Evolutionary conservation across 345 rosid genomes (phyloP), one percentile per base, ranked within the genome.

Genomic region (Citrus medica): DNA sequence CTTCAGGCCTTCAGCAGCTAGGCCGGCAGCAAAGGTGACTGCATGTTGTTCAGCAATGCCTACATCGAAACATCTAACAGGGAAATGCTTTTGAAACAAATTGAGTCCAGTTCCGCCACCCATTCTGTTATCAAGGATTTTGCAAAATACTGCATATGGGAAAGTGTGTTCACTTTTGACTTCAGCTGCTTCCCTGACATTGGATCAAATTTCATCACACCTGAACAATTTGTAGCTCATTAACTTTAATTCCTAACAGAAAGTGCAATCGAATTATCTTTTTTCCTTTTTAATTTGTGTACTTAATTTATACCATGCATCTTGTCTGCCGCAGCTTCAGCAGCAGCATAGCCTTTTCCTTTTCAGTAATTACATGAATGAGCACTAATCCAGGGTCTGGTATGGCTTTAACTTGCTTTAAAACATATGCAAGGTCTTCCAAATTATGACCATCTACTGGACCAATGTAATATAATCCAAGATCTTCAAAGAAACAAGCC

Each of bases 21-120:
- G 73, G 78, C 90, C 89, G 35, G 91, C 91, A 51, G 91, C 89
- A 40, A 87, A 87, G 4, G 90, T 86, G 32, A 89, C 87, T 51
- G 90, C 88, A 74, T 89, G 90, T 68, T 86, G 90, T 67, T 87
- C 90, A 22, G 92, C 90, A 33, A 86, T 86, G 5, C 92, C 90
- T 21, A 89, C 90, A 76, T 89, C 88, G 25, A 87, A 87, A 69
- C 89, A 85, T 56, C 83, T 80, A 16, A 80, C 79, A 0, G 88
- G 87, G 71, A 87, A 89, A 28, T 24, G 76, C 58, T 84, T 87
- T 21, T 83, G 85, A 77, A 87, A 84, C 35, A 83, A 40, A 56
- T 86, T 84, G 12, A 89, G 87, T 4, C 90, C 90, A 2, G 90
- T 86, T 22, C 92, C 89, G 73, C 90, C 89, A 25, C 92, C 92